Conservation (phyloP, 1,139 yeast genomes). For the Ashbya aceris region DNA sequence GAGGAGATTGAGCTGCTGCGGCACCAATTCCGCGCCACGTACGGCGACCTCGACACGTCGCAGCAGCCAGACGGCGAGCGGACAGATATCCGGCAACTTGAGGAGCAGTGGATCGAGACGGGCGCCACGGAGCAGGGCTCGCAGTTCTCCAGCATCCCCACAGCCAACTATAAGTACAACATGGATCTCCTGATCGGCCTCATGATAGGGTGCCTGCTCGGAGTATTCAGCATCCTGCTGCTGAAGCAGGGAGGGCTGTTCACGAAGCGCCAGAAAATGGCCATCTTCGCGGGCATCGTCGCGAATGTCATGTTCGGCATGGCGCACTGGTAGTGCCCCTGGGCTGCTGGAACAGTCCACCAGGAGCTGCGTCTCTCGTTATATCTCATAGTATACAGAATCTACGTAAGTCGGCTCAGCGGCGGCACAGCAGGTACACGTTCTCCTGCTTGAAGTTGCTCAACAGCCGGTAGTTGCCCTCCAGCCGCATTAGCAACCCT, state of each 20-base stretch:
- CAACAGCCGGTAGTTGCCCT: conserved; percentile 88
- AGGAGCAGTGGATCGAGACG: conserved; percentile 86
- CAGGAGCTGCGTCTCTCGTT: conserved; percentile 1
- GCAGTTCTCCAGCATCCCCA: conserved; percentile 24
- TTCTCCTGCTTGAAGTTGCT: conserved; percentile 89
- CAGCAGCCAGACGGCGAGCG: conserved; percentile 22
- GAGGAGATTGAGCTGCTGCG: conserved; percentile 67
- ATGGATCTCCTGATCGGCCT: conserved; percentile 58
- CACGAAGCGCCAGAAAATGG: conserved; percentile 50
- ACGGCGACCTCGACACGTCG: conserved; percentile 40
- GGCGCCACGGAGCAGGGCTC: conserved; percentile 40
- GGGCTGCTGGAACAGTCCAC: not conserved
- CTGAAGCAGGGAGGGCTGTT: conserved; percentile 48
- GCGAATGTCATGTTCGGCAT: conserved; percentile 49
- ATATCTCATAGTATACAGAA: not conserved
- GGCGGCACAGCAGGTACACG: conserved; percentile 80
- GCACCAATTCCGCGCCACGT: conserved; percentile 60
- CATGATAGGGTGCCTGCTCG: conserved; percentile 53
- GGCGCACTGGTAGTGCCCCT: too few relatives aligned
- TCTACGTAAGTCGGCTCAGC: conserved; percentile 15
- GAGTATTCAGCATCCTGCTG: conserved; percentile 50
- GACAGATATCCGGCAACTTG: conserved; percentile 44
- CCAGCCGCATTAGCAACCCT: conserved; percentile 85
- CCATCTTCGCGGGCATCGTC: conserved; percentile 52
- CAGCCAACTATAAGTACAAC: conserved; percentile 35